Conservation (phyloP, 225 moss, liverwort and hornwort genomes). For the Neckera pumila region DNA sequence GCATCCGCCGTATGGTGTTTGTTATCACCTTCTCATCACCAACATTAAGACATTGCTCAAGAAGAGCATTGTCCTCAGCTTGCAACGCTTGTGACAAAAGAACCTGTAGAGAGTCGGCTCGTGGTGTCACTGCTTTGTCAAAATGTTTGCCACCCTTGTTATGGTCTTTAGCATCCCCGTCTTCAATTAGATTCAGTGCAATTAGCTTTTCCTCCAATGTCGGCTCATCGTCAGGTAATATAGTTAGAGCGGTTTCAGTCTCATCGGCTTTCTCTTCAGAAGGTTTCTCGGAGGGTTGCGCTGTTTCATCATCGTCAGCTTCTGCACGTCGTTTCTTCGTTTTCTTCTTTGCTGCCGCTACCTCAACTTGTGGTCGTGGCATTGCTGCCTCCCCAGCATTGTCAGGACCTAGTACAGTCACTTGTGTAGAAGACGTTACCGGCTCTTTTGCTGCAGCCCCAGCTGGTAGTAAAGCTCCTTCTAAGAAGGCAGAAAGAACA, state of each 20-base stretch:
- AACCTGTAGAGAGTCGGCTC: conserved; percentile 69
- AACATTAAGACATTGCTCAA: conserved; percentile 61
- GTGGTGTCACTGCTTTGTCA: conserved; percentile 26
- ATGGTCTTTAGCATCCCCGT: conserved; percentile 16
- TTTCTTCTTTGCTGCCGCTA: conserved; percentile 29
- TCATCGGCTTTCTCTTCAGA: conserved; percentile 6
- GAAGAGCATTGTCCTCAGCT: conserved; percentile 54
- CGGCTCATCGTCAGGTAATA: conserved; percentile 42
- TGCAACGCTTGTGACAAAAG: conserved; percentile 83
- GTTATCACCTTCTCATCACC: conserved; percentile 62
- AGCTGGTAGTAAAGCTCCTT: conserved; percentile 57
- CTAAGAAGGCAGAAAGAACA: conserved; percentile 17
- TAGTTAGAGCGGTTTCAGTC: not conserved
- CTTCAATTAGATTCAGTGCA: conserved; percentile 57
- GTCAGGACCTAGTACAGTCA: conserved; percentile 72
- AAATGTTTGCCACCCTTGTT: not conserved
- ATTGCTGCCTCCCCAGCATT: conserved; percentile 72
- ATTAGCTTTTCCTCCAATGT: conserved; percentile 81
- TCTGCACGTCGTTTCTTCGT: conserved; percentile 79
- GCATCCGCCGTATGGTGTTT: conserved; percentile 58
- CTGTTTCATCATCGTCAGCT: conserved; percentile 24
- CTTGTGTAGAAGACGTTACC: not conserved
- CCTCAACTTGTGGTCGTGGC: conserved; percentile 53
- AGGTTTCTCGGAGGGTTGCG: not conserved
- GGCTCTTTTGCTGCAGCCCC: not conserved